Evolutionary conservation across 768 basidiomycete genomes (phyloP), one percentile per base, ranked within the genome.

Genomic region (Pleurotus platypus): DNA sequence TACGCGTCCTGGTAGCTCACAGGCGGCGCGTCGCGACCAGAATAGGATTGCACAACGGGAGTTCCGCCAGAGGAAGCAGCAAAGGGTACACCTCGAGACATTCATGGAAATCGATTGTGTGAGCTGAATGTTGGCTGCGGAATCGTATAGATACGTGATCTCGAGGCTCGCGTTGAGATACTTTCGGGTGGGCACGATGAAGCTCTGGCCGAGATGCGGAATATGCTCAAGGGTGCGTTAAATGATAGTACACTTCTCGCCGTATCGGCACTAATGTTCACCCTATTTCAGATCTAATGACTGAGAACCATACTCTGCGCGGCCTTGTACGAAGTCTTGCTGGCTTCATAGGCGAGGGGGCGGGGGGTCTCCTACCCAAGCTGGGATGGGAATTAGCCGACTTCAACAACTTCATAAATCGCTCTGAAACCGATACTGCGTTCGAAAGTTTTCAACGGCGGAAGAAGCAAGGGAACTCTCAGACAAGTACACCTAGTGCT

Each of bases 81-180:
- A 95, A 61, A 79, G 88, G 69, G 88, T 87, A 57, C 58, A 77
- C 71, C 7, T 51, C 30, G 30, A 35, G 30, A 11, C 30, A 35
- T 11, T 35, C 30, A 35, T 35, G 30, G 30, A 9, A 35, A 35
- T 11, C 30, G 9, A 35, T 35, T 35, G 30, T 35, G 30, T 35
- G 30, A 35, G 30, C 30, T 35, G 30, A 35, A 35, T 35, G 30
- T 35, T 35, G 30, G 30, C 30, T 35, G 30, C 30, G 47, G 37
- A 49, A 55, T 57, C 55, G 59, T 42, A 49, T 63, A 97, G 92
- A 94, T 97, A 70, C 90, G 94, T 18, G 94, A 97, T 72, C 84
- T 97, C 38, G 94, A 97, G 73, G 94, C 94, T 16, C 84, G 91
- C 46, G 92, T 97, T n/a, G 94, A 95, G 71, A 86, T 97, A 6